Base-by-base conservation (phyloP, 140 eudicot species). In the Bidens hawaiensis region DNA sequence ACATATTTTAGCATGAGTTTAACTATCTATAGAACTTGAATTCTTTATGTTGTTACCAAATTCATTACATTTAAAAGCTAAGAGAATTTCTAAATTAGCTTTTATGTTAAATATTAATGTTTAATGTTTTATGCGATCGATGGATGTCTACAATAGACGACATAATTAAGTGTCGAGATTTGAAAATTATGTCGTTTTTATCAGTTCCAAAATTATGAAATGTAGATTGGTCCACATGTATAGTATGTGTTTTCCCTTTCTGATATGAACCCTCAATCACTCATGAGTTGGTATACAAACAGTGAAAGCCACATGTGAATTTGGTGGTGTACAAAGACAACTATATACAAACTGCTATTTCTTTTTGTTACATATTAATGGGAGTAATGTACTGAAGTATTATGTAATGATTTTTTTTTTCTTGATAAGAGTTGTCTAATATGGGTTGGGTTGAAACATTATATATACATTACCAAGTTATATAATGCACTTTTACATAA, bases 171-270 rank as follows among this genome's bases (percentile, higher is more conserved):
- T 67, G 38, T 38, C 53, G 42, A 54, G 71, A 51, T 52, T n/a
- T 36, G 22, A 46, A 13, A 14, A 16, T 67, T n/a, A n/a, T n/a
- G 42, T 13, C 40, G 16, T 26, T 38, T 31, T 53, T 25, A 40
- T 40, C 6, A 31, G 11, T 38, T 54, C 25, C n/a, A 27, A 27
- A 57, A 42, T 19, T n/a, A 21, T 45, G 48, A 60, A 24, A 17
- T 71, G 45, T 65, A 33, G 62, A 65, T 57, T 47, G 73, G 69
- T 74, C 65, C 68, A 74, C 78, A 57, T 67, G 64, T 42, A 58
- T 65, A n/a, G n/a, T n/a, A 58, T 65, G 63, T 46, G 68, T 26
- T 65, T 65, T 73, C 53, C 72, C 28, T 36, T 51, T 48, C 28
- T 31, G 50, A 46, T 46, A 68, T 51, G 47, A 41, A 55, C 25